Percentiles rank a stretch among this genome's conserved stretches.
Evolutionary conservation across 1,139 yeast species (phyloP).

Genomic region (Yamadazyma sp.): DNA sequence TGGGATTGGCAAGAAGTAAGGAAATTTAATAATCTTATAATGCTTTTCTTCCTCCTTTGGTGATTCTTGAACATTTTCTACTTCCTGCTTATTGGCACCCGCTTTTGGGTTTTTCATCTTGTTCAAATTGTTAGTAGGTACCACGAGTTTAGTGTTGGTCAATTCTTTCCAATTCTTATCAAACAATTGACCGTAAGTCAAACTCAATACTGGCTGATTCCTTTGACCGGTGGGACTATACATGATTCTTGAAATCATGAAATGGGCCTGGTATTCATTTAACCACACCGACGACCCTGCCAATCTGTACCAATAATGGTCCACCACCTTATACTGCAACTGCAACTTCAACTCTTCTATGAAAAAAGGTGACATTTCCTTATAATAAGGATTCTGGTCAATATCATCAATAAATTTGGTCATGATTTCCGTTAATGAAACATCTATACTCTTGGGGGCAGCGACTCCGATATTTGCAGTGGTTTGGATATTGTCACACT

Average conservation of each 20-base stretch:
- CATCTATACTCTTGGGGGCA: slow-evolving; percentile 21
- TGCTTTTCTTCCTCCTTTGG: slow-evolving; percentile 10
- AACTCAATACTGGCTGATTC: slow-evolving; percentile 32
- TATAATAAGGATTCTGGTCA: slow-evolving; percentile 21
- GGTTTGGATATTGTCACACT: slow-evolving; percentile 18
- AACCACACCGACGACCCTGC: slow-evolving; percentile 44
- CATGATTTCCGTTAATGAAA: slow-evolving; percentile 20
- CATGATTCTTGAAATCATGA: slow-evolving; percentile 33
- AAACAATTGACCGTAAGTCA: slow-evolving; percentile 37
- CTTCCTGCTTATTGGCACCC: slow-evolving; percentile 1
- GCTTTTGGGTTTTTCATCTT: slow-evolving; percentile 1
- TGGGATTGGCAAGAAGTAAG: slow-evolving; percentile 28
- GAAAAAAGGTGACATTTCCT: slow-evolving; percentile 27
- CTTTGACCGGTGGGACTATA: slow-evolving; percentile 31
- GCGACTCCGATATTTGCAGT: slow-evolving; percentile 18
- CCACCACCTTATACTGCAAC: slow-evolving; percentile 26
- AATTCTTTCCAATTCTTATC: slow-evolving; percentile 42
- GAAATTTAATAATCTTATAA: slow-evolving; percentile 21
- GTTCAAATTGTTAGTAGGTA: slow-evolving; percentile 28
- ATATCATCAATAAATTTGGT: slow-evolving; percentile 17
- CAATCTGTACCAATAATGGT: slow-evolving; percentile 35
- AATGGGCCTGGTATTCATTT: slow-evolving; percentile 40
- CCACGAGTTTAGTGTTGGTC: slow-evolving; percentile 28
- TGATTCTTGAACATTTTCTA: neutral
- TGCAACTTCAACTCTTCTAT: slow-evolving; percentile 25